Evolutionary conservation across 2,329 filamentous ascomycete species (phyloP).

Genomic region (Sporothrix humicola): DNA sequence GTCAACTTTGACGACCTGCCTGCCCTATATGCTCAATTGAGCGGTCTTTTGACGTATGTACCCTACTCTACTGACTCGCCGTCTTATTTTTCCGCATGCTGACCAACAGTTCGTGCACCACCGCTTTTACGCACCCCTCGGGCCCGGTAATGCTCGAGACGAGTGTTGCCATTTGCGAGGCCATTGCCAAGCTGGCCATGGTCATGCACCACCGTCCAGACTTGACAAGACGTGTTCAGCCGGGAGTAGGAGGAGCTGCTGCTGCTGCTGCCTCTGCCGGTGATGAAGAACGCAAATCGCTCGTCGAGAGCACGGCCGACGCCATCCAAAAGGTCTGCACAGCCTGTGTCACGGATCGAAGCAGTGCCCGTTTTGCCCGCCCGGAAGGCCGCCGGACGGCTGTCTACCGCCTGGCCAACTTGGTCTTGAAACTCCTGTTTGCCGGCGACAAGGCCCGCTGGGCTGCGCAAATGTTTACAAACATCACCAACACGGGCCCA

Average conservation of each 20-base stretch:
- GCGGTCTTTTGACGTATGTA: conserved; percentile 54
- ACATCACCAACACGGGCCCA: conserved; percentile 82
- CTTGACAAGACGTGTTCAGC: conserved; percentile 66
- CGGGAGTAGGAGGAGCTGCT: conserved; percentile 43
- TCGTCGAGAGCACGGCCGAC: conserved; percentile 87
- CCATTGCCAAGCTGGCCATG: conserved; percentile 82
- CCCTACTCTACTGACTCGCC: neutral
- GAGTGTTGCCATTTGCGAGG: conserved; percentile 79
- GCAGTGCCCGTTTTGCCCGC: conserved; percentile 66
- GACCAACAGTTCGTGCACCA: conserved; percentile 72
- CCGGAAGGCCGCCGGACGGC: conserved; percentile 85
- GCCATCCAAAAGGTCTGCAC: conserved; percentile 90
- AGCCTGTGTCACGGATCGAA: conserved; percentile 82
- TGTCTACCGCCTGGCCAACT: conserved; percentile 90
- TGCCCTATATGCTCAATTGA: conserved; percentile 75
- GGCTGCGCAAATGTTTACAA: conserved; percentile 86
- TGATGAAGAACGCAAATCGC: conserved; percentile 73
- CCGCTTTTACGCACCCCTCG: conserved; percentile 78
- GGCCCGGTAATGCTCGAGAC: conserved; percentile 83
- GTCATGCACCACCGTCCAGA: conserved; percentile 81
- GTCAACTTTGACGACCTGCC: conserved; percentile 77
- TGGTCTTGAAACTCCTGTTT: conserved; percentile 86
- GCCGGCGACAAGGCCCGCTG: conserved; percentile 81
- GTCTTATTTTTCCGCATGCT: neutral
- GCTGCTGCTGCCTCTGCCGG: conserved; percentile 47